Evolutionary conservation across 495 filamentous ascomycete genomes (phyloP), one percentile per base, ranked within the genome.

Genomic region (Oleoguttula mirabilis): DNA sequence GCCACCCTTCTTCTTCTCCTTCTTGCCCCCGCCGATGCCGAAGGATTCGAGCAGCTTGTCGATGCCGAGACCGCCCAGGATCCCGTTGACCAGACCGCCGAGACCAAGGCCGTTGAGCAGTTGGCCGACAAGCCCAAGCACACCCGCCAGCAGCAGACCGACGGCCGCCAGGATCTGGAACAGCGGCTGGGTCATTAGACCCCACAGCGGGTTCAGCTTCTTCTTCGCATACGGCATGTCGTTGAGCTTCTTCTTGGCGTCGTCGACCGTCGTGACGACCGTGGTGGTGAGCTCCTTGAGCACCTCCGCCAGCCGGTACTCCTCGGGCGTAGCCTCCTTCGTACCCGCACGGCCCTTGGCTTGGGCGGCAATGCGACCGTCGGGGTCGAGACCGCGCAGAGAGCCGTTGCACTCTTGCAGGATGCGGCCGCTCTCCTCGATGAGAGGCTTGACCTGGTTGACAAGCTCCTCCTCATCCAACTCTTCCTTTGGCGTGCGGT

Each of bases 191-290:
- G 76, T 79, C 27, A 94, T 66, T 35, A 94, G 62, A 27, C 69
- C 79, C 83, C 86, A 86, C 22, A 94, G 75, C 1, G 87, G 85
- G 57, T 85, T 94, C 37, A 95, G 72, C 62, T 83, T 75, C 70
- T 94, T 93, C 77, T 94, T 90, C 19, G 86, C 88, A 45, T 88
- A 79, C 12, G 88, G 88, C 80, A 94, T 88, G 55, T 83, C 82
- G 52, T 81, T 77, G 41, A 94, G 80, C 64, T 80, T 81, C 60
- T 76, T 79, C 71, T 83, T 85, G 27, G 82, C 84, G 32, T 80
- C 75, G 45, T 94, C 86, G 48, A 95, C 86, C n/a, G 80, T 84
- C 53, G 77, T 75, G 4, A 76, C 66, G 6, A 77, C 71, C 2
- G 66, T 74, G 35, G 70, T 66, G 10, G 74, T 73, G 39, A 80